Conservation (phyloP, 768 basidiomycete genomes). For the Panus rudis region DNA sequence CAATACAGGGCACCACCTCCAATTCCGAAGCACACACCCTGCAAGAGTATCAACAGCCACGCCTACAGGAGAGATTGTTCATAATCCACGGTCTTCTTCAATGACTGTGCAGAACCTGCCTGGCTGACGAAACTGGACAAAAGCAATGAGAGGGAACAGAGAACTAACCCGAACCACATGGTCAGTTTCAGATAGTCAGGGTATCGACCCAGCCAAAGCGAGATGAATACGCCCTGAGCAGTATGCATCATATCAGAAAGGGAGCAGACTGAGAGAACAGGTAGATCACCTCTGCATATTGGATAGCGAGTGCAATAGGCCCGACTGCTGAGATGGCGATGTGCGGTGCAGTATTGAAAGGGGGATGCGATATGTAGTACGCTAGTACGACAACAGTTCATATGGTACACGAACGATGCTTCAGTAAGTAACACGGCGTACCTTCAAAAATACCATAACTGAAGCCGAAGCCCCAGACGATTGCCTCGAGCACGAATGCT, state of each 20-base stretch:
- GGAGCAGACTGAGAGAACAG: too few species aligned
- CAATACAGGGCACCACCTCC: slow-evolving; percentile 20
- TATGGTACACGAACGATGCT: not conserved
- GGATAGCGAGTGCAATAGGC: not conserved
- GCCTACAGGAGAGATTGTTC: not conserved
- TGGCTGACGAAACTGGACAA: not conserved
- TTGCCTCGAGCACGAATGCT: not conserved
- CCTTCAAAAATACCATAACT: not conserved
- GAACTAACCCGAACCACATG: not conserved
- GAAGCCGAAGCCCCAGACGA: not conserved
- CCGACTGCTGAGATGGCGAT: not conserved
- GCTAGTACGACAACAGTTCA: not conserved
- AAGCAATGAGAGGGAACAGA: not conserved
- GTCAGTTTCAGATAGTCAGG: not conserved
- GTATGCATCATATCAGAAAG: not conserved
- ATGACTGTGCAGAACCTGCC: not conserved
- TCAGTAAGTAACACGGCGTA: not conserved
- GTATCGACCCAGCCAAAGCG: not conserved
- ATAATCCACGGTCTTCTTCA: not conserved
- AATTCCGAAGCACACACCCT: not conserved
- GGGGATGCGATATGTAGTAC: not conserved
- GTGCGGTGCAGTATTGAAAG: not conserved
- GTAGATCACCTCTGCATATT: not conserved
- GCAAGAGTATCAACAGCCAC: not conserved
- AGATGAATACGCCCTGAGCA: not conserved